Evolutionary conservation across 441 rosid genomes (phyloP), one percentile per base, ranked within the genome.

Genomic region (Aquilaria agallochum): DNA sequence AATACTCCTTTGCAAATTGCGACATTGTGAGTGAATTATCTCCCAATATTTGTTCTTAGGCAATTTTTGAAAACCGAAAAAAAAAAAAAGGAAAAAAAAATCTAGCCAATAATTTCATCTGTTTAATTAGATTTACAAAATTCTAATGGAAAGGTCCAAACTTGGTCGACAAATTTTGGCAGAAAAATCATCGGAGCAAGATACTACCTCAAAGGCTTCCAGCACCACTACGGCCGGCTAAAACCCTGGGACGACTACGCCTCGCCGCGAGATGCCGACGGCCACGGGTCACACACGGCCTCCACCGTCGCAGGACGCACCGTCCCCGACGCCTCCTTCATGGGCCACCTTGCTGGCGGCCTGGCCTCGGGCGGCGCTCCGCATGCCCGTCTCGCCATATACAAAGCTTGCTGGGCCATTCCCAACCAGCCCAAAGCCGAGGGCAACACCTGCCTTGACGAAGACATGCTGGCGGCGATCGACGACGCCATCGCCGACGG

Each of bases 281-380:
- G 98, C 50, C 98, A 92, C 47, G 96, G 96, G 5, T 83, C 94
- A 40, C 98, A 92, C 74, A 84, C 90, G 0, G 89, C 95, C 10
- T 92, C 98, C 44, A 92, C 77, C 0, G 92, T 73, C 0, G 86
- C 78, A 1, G 95, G 96, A 0, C 72, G 77, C 1, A 65, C 59
- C 27, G 95, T 89, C 4, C 64, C 42, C 0, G 60, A 74, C 3
- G 81, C 79, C 0, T 71, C 84, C 0, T 80, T 87, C 58, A 70
- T 78, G 0, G 96, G 97, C 0, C 90, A 93, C 11, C 83, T 81
- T 0, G 98, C 85, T 5, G n/a, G 30, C 11, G 98, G 98, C 48
- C 74, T 89, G 0, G 90, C 94, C 33, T 74, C 83, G 0, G 98
- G 96, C 0, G 96, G 98, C 0, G 95, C 98, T 2, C 94, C 96